Evolutionary conservation across 2,329 filamentous ascomycete genomes (phyloP), one percentile per base, ranked within the genome.

Genomic region (Trichophyton mentagrophytes): DNA sequence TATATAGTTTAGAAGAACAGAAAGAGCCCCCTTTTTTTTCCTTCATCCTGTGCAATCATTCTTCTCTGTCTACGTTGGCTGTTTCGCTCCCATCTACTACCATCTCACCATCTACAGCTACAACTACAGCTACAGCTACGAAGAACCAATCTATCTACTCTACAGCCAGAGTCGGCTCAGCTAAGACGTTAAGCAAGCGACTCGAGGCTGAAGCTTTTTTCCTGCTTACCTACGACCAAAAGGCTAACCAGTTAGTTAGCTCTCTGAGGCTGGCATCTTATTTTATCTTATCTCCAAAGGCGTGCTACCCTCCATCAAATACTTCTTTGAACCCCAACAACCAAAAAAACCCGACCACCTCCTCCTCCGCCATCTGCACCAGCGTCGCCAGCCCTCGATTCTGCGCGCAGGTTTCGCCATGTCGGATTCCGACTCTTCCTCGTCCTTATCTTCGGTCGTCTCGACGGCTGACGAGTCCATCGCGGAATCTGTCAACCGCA

Each of bases 361-460:
- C 65, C 64, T 9, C 33, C 33, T 8, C 67, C 67, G 64, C 63
- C 68, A 30, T 25, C 71, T 66, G 64, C 69, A 74, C 67, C 71
- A 66, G 33, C 33, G 11, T 62, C 64, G 44, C 44, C 9, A 47
- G 44, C 9, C 64, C 61, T 61, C 49, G 27, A 53, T 33, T 60
- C 60, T 64, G 64, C 59, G 65, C 38, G 67, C 66, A 61, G 67
- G n/a, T 7, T 44, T 67, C 61, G 73, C 62, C 66, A 75, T 76
- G 72, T 71, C 73, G 58, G 80, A 80, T 74, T 79, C 77, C 63
- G 82, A 82, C 68, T 80, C 79, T 78, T 57, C 55, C 2, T 80
- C 80, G 27, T 79, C 78, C 25, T 74, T 85, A 57, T 85, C 82
- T 38, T 83, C 82, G 57, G 78, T 80, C 55, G 80, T 81, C 13